phyloP scores from a whole-genome alignment of 768 basidiomycete species.

The Kwoniella botswanensis region DNA sequence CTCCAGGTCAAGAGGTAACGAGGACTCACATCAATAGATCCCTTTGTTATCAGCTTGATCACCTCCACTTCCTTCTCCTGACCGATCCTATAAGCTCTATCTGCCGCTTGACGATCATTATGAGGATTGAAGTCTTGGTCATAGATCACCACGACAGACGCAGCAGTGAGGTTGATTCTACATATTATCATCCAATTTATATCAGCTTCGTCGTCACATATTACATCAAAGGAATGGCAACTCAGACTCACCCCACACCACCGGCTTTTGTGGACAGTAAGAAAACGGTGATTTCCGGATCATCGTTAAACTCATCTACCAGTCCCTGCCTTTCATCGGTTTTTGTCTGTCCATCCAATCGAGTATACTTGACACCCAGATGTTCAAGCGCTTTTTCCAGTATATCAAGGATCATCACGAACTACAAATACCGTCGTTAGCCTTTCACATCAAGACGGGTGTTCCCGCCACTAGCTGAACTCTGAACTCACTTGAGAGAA shows the following conservation, averaged over 20 bases:
- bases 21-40: constrained; percentile 73
- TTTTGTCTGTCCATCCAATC: constrained; percentile 89
- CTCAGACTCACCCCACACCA: constrained; percentile 53
- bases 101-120: constrained; percentile 97
- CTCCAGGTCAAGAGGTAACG: neutral
- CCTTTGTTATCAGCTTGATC: constrained; percentile 86
- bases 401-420: constrained; percentile 94
- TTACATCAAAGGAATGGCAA: neutral
- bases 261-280: constrained; percentile 88
- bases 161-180: constrained; percentile 94
- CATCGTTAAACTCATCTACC: constrained; percentile 93
- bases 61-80: constrained; percentile 81
- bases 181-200: neutral
- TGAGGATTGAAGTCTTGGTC: constrained; percentile 94
- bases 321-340: constrained; percentile 91
- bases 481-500: constrained; percentile 79
- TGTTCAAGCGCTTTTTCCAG: constrained; percentile 79
- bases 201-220: neutral
- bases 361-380: constrained; percentile 72
- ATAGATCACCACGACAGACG: constrained; percentile 90
- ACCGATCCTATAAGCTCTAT: constrained; percentile 89
- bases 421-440: constrained; percentile 79
- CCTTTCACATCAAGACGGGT: no score
- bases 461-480: no score
- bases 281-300: constrained; percentile 84